Evolutionary conservation across 2,329 filamentous ascomycete genomes (phyloP), one percentile per base, ranked within the genome.

Genomic region (Penicillium capsulatum): DNA sequence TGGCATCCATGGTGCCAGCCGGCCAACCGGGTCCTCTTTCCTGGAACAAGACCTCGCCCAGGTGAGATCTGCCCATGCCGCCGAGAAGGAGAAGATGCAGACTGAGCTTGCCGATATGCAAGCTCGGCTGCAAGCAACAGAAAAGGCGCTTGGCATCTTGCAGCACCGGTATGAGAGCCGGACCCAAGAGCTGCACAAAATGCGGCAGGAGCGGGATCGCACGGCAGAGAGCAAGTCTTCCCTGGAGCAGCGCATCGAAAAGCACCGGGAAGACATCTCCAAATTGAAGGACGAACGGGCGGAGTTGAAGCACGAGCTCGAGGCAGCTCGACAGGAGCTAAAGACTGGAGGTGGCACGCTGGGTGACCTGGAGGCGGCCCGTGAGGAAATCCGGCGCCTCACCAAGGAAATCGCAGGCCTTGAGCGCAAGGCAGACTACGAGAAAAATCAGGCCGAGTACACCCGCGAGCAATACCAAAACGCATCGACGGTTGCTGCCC

Each of bases 401-500:
- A 57, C 46, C 9, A 61, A 64, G 31, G 61, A 65, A 22, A 63
- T 62, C 27, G 52, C 53, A 7, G 52, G 50, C 14, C 51, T 70
- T 11, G 57, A 65, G 39, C 60, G 59, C 30, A 65, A 62, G 32
- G 56, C 66, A 2, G 63, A 70, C 8, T 69, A 64, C 35, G 67
- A 65, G 33, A 59, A 56, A 30, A 65, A 65, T 7, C 69, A 71
- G 43, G 60, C 67, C 6, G 69, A 71, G 32, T 72, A 71, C 43
- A 69, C 64, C 4, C 64, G 69, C 27, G 58, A 65, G 41, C 68
- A 71, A 49, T 73, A 72, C 37, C 70, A 72, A 44, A 67, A 61
- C 19, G 69, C 68, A 8, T 72, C 69, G 5, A 68, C 55, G 4
- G 59, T 60, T 7, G 70, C 68, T 1, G 67, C 66, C 14, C 67